Evolutionary conservation across 2,329 filamentous ascomycete genomes (phyloP).

Genomic region (Microcyclosporella mali): DNA sequence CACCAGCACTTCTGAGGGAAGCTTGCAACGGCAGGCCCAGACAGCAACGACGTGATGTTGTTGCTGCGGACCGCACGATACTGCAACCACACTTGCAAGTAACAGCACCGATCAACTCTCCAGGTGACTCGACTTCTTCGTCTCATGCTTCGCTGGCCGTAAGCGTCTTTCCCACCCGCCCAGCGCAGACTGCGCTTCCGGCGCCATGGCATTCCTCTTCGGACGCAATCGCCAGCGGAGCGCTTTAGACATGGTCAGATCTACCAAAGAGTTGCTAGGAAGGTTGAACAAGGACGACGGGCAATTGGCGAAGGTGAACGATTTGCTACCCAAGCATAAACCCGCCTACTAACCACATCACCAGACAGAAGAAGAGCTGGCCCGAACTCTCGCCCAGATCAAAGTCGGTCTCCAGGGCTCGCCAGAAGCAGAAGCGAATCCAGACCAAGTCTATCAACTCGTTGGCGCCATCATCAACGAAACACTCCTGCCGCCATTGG

Average conservation of each 20-base stretch:
- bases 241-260: slow-evolving; percentile 55
- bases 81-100: no score
- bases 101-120: no score
- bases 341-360: slow-evolving; percentile 5
- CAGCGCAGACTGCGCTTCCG: slow-evolving; percentile 11
- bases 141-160: not conserved
- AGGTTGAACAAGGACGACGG: slow-evolving; percentile 51
- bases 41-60: no score
- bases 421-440: slow-evolving; percentile 78
- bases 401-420: slow-evolving; percentile 91
- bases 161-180: slow-evolving; percentile 1
- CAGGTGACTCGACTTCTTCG: not conserved
- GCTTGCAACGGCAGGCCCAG: no score
- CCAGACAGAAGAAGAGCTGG: slow-evolving; percentile 77
- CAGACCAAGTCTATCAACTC: slow-evolving; percentile 81
- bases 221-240: slow-evolving; percentile 56
- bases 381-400: slow-evolving; percentile 81
- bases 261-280: slow-evolving; percentile 57
- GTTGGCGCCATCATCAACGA: slow-evolving; percentile 81
- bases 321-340: not conserved
- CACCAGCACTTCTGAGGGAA: no score
- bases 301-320: slow-evolving; percentile 35
- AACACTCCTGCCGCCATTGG: slow-evolving; percentile 79
- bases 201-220: slow-evolving; percentile 64
- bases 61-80: no score